These are phyloP conservation scores for Lepiota venenata DNA, from an alignment of 768 basidiomycete genomes.

Conservation along the genomic window DNA sequence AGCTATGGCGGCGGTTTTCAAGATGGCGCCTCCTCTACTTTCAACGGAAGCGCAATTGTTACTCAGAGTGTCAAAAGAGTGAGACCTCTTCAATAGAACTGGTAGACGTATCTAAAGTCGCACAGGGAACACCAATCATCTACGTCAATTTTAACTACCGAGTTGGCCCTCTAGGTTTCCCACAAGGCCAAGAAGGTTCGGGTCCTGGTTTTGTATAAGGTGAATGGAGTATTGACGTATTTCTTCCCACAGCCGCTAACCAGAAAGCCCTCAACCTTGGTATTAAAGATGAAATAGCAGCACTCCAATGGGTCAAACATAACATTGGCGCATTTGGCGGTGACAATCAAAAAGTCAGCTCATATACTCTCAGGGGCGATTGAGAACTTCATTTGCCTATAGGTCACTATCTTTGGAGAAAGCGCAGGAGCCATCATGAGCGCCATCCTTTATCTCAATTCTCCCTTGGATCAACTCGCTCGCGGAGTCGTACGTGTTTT, in stretches of 20 bases:
- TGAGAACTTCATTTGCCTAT: not conserved
- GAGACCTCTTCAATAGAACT: not conserved
- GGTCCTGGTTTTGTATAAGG: not conserved
- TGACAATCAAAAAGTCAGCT: conserved; percentile 30
- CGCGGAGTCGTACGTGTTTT: conserved; percentile 26
- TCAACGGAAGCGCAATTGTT: conserved; percentile 31
- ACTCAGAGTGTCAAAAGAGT: conserved; percentile 34
- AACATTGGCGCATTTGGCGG: conserved; percentile 63
- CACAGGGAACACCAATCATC: conserved; percentile 39
- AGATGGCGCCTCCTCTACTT: conserved; percentile 23
- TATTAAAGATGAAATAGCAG: conserved; percentile 42
- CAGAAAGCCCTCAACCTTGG: conserved; percentile 41
- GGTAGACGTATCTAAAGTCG: not conserved
- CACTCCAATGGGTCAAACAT: conserved; percentile 52
- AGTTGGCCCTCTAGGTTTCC: conserved; percentile 44
- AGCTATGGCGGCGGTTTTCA: conserved; percentile 36
- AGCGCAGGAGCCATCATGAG: conserved; percentile 50
- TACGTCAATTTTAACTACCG: conserved; percentile 39
- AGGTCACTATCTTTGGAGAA: conserved; percentile 55
- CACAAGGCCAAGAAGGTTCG: conserved; percentile 35
- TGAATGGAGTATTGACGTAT: not conserved
- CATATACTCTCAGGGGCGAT: not conserved
- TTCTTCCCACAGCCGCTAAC: conserved; percentile 24
- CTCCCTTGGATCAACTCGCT: conserved; percentile 27
- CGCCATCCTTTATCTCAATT: conserved; percentile 34